phyloP scores from a whole-genome alignment of 2,329 filamentous ascomycete genomes.

The Atkinsonella hypoxylon region DNA sequence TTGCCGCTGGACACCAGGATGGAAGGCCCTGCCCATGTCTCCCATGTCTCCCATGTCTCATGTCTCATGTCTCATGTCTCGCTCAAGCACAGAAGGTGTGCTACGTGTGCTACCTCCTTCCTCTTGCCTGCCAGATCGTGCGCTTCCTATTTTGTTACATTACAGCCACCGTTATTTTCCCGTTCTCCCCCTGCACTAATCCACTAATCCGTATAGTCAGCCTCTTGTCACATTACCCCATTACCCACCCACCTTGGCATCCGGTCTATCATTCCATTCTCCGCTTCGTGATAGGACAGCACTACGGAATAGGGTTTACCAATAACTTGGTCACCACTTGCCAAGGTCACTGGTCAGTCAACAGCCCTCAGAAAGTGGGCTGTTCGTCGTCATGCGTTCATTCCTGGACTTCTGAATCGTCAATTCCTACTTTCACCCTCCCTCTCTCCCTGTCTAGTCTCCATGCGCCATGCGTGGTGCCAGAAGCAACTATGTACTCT shows the following conservation, averaged over 20 bases:
- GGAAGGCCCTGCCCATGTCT: neutral
- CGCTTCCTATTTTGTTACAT: neutral
- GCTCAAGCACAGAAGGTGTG: neutral
- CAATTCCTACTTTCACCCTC: too few species aligned
- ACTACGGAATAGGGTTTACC: too few species aligned
- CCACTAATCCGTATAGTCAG: too few species aligned
- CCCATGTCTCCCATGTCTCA: too few species aligned
- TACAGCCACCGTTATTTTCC: neutral
- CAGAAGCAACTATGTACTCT: neutral
- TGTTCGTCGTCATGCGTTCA: neutral
- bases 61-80: too few species aligned
- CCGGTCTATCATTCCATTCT: neutral
- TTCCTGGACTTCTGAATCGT: neutral
- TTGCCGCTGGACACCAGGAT: slow-evolving; percentile 9
- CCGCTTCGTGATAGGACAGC: neutral
- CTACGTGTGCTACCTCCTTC: neutral
- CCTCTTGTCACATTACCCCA: neutral
- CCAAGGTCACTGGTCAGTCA: neutral
- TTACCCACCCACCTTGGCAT: too few species aligned
- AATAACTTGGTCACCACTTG: neutral
- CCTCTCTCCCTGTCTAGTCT: too few species aligned
- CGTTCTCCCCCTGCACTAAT: too few species aligned
- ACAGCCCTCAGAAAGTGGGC: neutral
- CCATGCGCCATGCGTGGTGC: neutral
- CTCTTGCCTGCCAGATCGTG: neutral